Conservation (phyloP, 2,329 filamentous ascomycete genomes). For the Dactylellina leptospora region DNA sequence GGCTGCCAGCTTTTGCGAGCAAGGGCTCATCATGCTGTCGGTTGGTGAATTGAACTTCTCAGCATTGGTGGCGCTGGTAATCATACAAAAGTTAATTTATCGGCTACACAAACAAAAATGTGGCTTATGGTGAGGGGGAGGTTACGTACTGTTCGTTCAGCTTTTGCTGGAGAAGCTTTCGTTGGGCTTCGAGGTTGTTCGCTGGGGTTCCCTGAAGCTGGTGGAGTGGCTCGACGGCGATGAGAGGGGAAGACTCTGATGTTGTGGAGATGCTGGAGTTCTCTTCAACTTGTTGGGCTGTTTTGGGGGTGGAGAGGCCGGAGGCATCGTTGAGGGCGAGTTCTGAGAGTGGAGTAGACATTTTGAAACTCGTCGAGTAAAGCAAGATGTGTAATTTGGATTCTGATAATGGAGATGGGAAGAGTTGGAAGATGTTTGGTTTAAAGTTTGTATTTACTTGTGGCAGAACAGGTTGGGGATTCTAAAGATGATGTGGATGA, state of each 20-base stretch:
- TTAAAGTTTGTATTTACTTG: neutral
- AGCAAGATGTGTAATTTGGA: too few species aligned
- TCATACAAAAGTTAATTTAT: constrained; percentile 40
- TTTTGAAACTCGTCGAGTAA: too few species aligned
- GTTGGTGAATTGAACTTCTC: constrained; percentile 79
- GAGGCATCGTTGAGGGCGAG: constrained; percentile 27
- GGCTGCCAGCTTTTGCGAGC: constrained; percentile 80
- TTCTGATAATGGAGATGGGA: neutral
- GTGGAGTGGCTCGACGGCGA: constrained; percentile 38
- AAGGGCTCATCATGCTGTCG: constrained; percentile 89
- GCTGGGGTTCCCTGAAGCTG: constrained; percentile 46
- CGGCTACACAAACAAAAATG: too few species aligned
- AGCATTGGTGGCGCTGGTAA: constrained; percentile 60
- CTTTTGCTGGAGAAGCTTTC: constrained; percentile 77
- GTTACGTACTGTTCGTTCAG: constrained; percentile 72
- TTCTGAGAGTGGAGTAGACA: constrained; percentile 48
- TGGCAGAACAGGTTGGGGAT: neutral
- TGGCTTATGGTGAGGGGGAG: too few species aligned
- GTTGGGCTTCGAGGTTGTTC: constrained; percentile 73
- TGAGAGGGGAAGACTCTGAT: constrained; percentile 35
- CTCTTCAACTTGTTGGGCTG: constrained; percentile 38
- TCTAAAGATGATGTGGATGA: constrained; percentile 8
- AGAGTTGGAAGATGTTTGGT: neutral
- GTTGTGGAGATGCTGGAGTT: constrained; percentile 25
- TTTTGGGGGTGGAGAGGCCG: constrained; percentile 23